Conservation (phyloP, 2,329 filamentous ascomycete genomes). For the Colletotrichum sp. region DNA sequence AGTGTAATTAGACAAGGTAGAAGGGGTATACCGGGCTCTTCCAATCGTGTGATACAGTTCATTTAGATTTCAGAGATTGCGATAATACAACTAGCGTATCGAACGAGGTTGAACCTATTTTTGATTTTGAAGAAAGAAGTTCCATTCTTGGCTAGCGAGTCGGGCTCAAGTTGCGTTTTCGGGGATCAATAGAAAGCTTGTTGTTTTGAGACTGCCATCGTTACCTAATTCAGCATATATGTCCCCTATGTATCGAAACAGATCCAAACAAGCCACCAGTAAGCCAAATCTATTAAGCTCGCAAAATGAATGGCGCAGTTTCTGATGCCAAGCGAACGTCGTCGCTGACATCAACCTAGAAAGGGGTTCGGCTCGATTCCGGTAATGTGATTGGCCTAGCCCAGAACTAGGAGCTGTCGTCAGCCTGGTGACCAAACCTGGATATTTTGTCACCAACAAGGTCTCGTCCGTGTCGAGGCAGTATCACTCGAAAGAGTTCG, state of each 20-base stretch:
- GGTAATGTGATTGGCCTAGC: not conserved
- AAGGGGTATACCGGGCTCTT: not conserved
- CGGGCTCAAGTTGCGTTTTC: too few species aligned
- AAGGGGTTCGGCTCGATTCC: not conserved
- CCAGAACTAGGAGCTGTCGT: not conserved
- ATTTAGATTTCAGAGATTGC: too few species aligned
- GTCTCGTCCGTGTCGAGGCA: not conserved
- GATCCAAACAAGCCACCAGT: too few species aligned
- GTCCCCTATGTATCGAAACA: too few species aligned
- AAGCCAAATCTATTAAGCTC: too few species aligned
- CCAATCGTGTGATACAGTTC: too few species aligned
- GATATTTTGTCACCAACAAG: not conserved
- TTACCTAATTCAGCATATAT: too few species aligned
- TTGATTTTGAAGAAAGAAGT: too few species aligned
- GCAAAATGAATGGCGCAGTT: not conserved
- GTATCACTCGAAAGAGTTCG: not conserved
- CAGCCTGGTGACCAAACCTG: not conserved
- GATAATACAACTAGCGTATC: too few species aligned
- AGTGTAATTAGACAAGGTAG: not conserved
- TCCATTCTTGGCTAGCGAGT: too few species aligned
- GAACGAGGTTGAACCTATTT: too few species aligned
- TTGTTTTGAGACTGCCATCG: not conserved
- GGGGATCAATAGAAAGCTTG: accelerated
- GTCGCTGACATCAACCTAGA: too few species aligned
- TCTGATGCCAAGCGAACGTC: not conserved